Conservation (phyloP, 768 basidiomycete genomes). For the Hygrophoropsis aurantiaca region DNA sequence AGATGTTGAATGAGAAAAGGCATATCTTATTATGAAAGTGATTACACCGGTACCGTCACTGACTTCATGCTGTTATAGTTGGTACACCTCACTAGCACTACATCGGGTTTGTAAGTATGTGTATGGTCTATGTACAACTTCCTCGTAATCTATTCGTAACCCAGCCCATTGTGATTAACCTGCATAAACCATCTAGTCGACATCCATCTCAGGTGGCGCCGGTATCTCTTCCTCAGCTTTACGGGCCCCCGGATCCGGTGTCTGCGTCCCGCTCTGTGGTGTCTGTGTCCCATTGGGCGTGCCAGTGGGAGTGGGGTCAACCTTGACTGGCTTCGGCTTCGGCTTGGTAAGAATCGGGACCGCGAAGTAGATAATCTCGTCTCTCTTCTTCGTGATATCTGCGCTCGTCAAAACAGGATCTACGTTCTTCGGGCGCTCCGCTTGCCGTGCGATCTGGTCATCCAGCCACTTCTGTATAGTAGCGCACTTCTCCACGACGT, state of each 20-base stretch:
- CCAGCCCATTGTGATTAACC: too few species aligned
- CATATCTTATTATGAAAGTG: too few species aligned
- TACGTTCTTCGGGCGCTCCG: constrained; percentile 85
- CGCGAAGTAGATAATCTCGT: constrained; percentile 89
- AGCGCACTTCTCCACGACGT: constrained; percentile 86
- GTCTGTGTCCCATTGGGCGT: constrained; percentile 59
- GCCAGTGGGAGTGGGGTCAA: constrained; percentile 35
- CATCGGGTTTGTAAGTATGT: too few species aligned
- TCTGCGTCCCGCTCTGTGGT: constrained; percentile 65
- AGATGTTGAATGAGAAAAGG: too few species aligned
- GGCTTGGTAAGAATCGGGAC: constrained; percentile 88
- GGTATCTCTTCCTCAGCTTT: constrained; percentile 28
- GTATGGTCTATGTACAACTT: too few species aligned
- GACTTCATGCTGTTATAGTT: too few species aligned
- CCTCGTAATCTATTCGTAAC: not conserved
- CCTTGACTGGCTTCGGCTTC: constrained; percentile 83
- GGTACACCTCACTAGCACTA: too few species aligned
- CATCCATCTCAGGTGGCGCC: constrained; percentile 80
- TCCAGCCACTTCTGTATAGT: constrained; percentile 94
- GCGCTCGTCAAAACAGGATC: constrained; percentile 79
- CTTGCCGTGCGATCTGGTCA: constrained; percentile 84
- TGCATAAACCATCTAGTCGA: constrained; percentile 57
- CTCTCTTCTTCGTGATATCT: constrained; percentile 88
- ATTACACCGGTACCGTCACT: too few species aligned
- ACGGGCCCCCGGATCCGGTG: constrained; percentile 45